A percentile compares a stretch with the other conserved stretches of the same genome.
Evolutionary conservation across 1,139 yeast genomes (phyloP).

Genomic region (Hyphopichia buzzinii): DNA sequence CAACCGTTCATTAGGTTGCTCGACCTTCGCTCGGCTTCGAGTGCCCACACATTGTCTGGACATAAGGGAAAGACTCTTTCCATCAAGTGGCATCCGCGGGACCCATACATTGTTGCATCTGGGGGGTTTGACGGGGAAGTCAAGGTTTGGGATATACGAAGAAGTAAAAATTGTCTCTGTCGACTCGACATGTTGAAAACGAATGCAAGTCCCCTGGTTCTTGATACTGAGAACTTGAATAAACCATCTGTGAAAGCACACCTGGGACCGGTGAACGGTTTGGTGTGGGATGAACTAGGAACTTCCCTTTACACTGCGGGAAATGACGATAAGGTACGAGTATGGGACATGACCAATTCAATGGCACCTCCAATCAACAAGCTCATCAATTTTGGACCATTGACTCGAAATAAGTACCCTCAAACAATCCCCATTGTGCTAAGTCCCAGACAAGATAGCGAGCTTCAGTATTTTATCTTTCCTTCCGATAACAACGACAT

Average conservation of each 20-base stretch:
- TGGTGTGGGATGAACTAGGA: slow-evolving; percentile 68
- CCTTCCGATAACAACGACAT: slow-evolving; percentile 84
- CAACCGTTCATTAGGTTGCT: slow-evolving; percentile 67
- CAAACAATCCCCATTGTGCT: slow-evolving; percentile 47
- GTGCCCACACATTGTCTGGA: slow-evolving; percentile 67
- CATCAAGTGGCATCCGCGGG: slow-evolving; percentile 76
- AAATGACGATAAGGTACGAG: slow-evolving; percentile 70
- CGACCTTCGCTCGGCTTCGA: slow-evolving; percentile 69
- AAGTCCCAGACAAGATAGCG: slow-evolving; percentile 46
- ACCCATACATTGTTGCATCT: slow-evolving; percentile 59
- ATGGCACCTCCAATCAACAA: slow-evolving; percentile 54
- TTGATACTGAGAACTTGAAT: slow-evolving; percentile 23
- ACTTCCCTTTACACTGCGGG: slow-evolving; percentile 62
- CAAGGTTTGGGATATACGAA: slow-evolving; percentile 72
- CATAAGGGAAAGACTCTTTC: slow-evolving; percentile 64
- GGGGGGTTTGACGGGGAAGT: slow-evolving; percentile 78
- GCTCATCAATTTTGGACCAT: slow-evolving; percentile 74
- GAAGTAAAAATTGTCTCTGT: slow-evolving; percentile 63
- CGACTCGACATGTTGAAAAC: slow-evolving; percentile 53
- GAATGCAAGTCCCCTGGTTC: slow-evolving; percentile 13
- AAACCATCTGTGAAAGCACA: slow-evolving; percentile 58
- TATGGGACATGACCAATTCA: slow-evolving; percentile 63
- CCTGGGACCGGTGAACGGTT: slow-evolving; percentile 71
- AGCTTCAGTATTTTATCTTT: slow-evolving; percentile 57
- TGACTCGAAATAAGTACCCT: slow-evolving; percentile 62